Percentiles rank a stretch among this genome's conserved stretches.
phyloP scores from a whole-genome alignment of 1,284 basidiomycete genomes.

The Sporisorium scitamineum region DNA sequence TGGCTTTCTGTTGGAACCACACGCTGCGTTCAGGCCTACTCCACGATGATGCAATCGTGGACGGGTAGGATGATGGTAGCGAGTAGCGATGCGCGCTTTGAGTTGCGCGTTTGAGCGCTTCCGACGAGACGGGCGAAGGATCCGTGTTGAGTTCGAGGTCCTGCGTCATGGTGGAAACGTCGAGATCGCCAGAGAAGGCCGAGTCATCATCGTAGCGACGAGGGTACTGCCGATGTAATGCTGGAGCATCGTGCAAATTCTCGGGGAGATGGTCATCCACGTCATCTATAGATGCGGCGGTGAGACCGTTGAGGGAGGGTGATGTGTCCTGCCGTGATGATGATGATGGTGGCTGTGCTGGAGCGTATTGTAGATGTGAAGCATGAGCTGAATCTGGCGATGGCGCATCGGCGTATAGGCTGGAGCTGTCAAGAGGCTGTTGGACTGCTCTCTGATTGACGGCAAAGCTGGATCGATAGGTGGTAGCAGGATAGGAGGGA shows the following conservation, averaged over 20 bases:
- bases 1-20: conserved; percentile 65
- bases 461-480: conserved; percentile 13
- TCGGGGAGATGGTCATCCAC: conserved; percentile 28
- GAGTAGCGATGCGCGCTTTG: conserved; percentile 29
- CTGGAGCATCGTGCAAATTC: background rate
- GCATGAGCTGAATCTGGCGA: background rate
- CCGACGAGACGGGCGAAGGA: background rate
- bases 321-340: conserved; percentile 9
- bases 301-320: background rate
- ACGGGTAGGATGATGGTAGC: conserved; percentile 53
- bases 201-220: conserved; percentile 33
- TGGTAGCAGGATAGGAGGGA: background rate
- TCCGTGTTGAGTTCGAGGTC: conserved; percentile 6
- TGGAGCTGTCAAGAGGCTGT: background rate
- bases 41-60: conserved; percentile 59
- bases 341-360: conserved; percentile 10
- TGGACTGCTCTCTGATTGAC: background rate
- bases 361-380: background rate
- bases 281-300: conserved; percentile 10
- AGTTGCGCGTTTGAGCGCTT: conserved; percentile 2
- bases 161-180: conserved; percentile 8
- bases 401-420: background rate
- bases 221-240: conserved; percentile 23
- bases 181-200: conserved; percentile 26
- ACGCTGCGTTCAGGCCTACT: conserved; percentile 50